Conservation (phyloP, 1,139 yeast species). For the Kodamaea plutei region DNA sequence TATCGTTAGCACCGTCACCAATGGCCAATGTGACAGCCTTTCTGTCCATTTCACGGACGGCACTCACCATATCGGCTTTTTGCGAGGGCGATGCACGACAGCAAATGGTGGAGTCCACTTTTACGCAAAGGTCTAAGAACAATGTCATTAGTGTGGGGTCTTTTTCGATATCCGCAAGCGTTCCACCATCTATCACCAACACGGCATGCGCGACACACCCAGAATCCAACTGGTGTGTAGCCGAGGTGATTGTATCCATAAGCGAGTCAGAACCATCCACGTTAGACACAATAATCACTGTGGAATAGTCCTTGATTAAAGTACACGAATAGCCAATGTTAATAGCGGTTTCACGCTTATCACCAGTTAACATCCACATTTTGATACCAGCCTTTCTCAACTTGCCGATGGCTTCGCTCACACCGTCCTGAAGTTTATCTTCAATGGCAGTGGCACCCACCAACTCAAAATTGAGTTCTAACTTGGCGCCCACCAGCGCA, state of each 20-base stretch:
- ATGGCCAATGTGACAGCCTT: conserved; percentile 84
- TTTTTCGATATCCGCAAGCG: conserved; percentile 66
- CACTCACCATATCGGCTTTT: conserved; percentile 82
- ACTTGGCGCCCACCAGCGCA: conserved; percentile 65
- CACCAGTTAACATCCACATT: conserved; percentile 98
- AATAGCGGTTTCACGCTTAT: conserved; percentile 94
- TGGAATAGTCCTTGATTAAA: conserved; percentile 86
- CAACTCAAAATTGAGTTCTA: conserved; percentile 65
- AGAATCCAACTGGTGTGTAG: conserved; percentile 55
- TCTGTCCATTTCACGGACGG: conserved; percentile 64
- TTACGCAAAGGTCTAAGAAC: conserved; percentile 79
- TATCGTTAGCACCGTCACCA: conserved; percentile 99
- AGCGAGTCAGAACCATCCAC: conserved; percentile 53
- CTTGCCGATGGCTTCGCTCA: conserved; percentile 89
- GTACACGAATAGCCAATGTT: conserved; percentile 95
- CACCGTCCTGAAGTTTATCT: conserved; percentile 94
- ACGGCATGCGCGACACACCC: conserved; percentile 91
- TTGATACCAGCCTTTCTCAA: conserved; percentile 89
- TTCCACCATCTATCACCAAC: conserved; percentile 87
- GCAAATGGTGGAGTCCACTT: conserved; percentile 87
- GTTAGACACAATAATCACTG: conserved; percentile 69
- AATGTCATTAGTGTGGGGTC: conserved; percentile 69
- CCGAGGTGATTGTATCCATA: conserved; percentile 52
- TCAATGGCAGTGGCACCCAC: conserved; percentile 97
- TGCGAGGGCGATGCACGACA: conserved; percentile 98